These are phyloP conservation scores for Rosa multiflora DNA, from an alignment of 306 rosid species.

Conservation along the genomic window DNA sequence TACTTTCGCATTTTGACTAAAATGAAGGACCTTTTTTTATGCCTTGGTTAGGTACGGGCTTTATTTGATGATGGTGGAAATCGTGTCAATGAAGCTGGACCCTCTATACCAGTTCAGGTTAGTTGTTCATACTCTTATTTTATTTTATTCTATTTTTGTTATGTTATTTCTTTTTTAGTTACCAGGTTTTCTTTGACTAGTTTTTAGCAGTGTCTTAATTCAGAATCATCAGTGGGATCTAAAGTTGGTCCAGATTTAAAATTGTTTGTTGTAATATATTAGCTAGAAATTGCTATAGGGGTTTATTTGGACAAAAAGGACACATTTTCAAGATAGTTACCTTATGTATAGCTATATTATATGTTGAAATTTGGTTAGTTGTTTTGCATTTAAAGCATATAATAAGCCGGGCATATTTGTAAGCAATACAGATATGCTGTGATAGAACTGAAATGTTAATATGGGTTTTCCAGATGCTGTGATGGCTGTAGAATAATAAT, in stretches of 20 bases:
- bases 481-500: background rate
- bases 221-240: background rate
- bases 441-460: background rate
- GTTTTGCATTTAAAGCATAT: background rate
- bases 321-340: background rate
- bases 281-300: background rate
- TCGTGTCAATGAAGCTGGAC: slow-evolving; percentile 80
- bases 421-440: background rate
- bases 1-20: slow-evolving; percentile 17
- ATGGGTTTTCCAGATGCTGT: background rate
- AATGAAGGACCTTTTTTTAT: slow-evolving; percentile 18
- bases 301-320: background rate
- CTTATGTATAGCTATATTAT: background rate
- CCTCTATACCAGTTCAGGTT: slow-evolving; percentile 95
- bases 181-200: background rate
- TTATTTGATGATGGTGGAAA: slow-evolving; percentile 89
- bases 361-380: background rate
- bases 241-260: background rate
- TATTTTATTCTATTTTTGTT: background rate
- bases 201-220: background rate
- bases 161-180: background rate
- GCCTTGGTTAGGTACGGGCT: slow-evolving; percentile 72
- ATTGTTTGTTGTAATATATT: background rate
- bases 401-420: background rate
- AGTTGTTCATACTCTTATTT: slow-evolving; percentile 17